These are phyloP conservation scores for Trichoderma koningiopsis DNA, from an alignment of 2,329 filamentous ascomycete species.

Conservation along the genomic window DNA sequence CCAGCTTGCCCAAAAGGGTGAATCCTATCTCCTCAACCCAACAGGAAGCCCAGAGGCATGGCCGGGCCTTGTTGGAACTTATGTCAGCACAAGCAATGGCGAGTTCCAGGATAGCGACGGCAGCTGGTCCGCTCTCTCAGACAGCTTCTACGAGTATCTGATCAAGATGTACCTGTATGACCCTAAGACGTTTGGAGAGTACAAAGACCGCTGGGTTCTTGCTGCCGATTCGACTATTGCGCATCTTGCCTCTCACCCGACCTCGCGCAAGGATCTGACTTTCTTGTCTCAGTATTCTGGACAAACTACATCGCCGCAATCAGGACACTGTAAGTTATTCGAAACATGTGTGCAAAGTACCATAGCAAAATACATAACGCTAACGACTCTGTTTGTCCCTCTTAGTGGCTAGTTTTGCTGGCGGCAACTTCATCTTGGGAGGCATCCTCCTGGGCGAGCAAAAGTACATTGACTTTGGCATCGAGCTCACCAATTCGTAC, in stretches of 20 bases:
- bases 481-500: constrained; percentile 71
- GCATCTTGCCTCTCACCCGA: constrained; percentile 70
- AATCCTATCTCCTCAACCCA: constrained; percentile 70
- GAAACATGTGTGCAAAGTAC: neutral
- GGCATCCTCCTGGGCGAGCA: constrained; percentile 67
- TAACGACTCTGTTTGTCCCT: neutral
- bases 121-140: constrained; percentile 75
- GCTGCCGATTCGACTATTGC: constrained; percentile 76
- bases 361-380: neutral
- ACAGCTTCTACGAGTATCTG: constrained; percentile 87
- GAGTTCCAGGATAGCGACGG: constrained; percentile 67
- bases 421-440: constrained; percentile 82
- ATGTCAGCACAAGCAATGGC: constrained; percentile 66
- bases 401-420: constrained; percentile 76
- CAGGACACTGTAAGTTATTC: constrained; percentile 52
- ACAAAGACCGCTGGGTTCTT: constrained; percentile 73
- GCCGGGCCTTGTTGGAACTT: constrained; percentile 72
- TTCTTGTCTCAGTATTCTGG: constrained; percentile 65
- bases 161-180: constrained; percentile 92
- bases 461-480: constrained; percentile 73
- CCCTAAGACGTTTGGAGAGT: constrained; percentile 59
- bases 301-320: constrained; percentile 45
- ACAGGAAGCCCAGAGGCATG: constrained; percentile 64
- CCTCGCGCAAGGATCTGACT: constrained; percentile 67
- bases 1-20: constrained; percentile 64